Percentiles rank a stretch among this genome's conserved stretches.
Conservation (phyloP, 495 filamentous ascomycete genomes). For the Penicillium crystallinum region DNA sequence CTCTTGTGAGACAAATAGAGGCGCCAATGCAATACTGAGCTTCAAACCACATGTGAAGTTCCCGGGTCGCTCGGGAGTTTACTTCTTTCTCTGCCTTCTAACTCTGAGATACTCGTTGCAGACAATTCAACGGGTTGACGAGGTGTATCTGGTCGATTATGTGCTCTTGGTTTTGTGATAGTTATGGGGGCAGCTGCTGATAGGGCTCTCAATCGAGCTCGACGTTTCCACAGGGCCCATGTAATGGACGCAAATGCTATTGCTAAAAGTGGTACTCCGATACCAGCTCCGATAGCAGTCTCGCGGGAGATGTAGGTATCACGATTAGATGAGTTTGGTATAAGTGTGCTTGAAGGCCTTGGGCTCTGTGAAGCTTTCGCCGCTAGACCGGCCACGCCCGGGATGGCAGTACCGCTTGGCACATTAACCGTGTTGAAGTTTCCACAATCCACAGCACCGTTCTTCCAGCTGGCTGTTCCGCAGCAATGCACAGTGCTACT, state of each 20-base stretch:
- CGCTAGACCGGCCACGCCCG: constrained; percentile 1
- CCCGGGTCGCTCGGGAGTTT: background rate
- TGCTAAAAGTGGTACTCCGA: constrained; percentile 11
- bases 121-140: background rate
- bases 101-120: background rate
- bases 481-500: constrained; percentile 6
- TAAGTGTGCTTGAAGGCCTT: background rate
- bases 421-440: background rate
- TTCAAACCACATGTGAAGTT: background rate
- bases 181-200: background rate
- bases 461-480: background rate
- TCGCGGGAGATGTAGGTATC: background rate
- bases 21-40: background rate
- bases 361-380: background rate
- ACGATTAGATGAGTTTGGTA: background rate
- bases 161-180: background rate
- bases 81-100: background rate
- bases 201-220: background rate
- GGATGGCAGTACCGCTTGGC: constrained; percentile 3
- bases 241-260: constrained; percentile 21
- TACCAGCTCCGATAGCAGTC: constrained; percentile 9
- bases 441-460: constrained; percentile 1
- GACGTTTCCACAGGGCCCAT: constrained; percentile 15
- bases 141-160: background rate
- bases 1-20: too few species aligned